A percentile compares a stretch with the other conserved stretches of the same genome.
Evolutionary conservation across 2,329 filamentous ascomycete species (phyloP).

Genomic region (Immersiporthe knoxdaviesiana): DNA sequence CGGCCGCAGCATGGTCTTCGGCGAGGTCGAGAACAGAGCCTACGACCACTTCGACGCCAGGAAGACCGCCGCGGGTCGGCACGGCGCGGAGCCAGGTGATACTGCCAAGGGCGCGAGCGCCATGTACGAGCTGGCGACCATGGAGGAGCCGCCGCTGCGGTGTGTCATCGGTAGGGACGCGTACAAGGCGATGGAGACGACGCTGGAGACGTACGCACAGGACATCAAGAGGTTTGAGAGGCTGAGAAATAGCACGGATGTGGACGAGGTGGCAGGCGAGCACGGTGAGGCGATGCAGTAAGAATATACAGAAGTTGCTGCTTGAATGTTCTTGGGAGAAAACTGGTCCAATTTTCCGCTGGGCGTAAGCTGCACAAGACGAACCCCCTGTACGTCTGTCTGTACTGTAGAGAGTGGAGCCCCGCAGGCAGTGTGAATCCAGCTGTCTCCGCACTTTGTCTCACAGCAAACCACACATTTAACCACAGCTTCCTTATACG

Average conservation of each 20-base stretch:
- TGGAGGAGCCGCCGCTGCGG: conserved; percentile 13
- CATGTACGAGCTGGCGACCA: conserved; percentile 52
- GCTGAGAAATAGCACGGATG: conserved; percentile 16
- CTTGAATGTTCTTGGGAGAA: too few relatives aligned
- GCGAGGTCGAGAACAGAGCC: conserved; percentile 42
- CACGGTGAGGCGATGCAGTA: background rate
- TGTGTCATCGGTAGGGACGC: conserved; percentile 15
- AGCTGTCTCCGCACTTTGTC: background rate
- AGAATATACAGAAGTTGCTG: too few relatives aligned
- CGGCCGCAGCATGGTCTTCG: conserved; percentile 38
- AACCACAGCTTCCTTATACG: background rate
- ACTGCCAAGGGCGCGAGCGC: conserved; percentile 55
- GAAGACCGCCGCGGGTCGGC: conserved; percentile 32
- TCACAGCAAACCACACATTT: background rate
- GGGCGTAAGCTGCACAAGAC: background rate
- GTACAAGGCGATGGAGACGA: conserved; percentile 5
- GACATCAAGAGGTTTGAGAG: conserved; percentile 10
- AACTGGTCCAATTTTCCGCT: too few relatives aligned
- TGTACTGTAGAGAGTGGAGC: background rate
- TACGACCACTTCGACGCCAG: conserved; percentile 41
- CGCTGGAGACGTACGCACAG: conserved; percentile 7
- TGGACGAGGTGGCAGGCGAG: background rate
- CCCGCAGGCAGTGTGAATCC: background rate
- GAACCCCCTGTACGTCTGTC: too few relatives aligned
- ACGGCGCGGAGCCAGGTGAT: conserved; percentile 59